Evolutionary conservation across 2,329 filamentous ascomycete species (phyloP).

Genomic region (Bisporella sp.): DNA sequence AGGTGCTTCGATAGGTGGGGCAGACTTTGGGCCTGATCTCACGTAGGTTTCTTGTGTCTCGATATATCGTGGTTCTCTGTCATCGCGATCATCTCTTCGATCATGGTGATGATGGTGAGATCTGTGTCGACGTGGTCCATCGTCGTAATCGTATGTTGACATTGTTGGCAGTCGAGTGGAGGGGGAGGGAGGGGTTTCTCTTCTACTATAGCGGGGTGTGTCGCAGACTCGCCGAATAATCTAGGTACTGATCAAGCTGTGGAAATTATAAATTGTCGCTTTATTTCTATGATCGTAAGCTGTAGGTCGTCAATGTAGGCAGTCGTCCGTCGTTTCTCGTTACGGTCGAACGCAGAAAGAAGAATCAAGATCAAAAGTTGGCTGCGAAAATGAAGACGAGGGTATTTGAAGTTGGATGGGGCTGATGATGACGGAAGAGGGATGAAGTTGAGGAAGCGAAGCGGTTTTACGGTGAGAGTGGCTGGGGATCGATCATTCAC

Average conservation of each 20-base stretch:
- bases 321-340: not conserved
- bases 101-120: constrained; percentile 25
- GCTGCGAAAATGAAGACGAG: not conserved
- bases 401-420: not conserved
- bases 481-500: no score
- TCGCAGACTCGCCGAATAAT: not conserved
- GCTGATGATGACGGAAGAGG: not conserved
- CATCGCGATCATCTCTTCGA: constrained; percentile 21
- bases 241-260: no score
- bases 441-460: no score
- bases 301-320: not conserved
- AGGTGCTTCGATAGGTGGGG: constrained; percentile 6
- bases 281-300: not conserved
- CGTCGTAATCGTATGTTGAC: constrained; percentile 20
- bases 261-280: no score
- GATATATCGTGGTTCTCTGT: constrained; percentile 42
- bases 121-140: constrained; percentile 20
- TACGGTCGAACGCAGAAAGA: not conserved
- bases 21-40: constrained; percentile 15
- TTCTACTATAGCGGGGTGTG: not conserved
- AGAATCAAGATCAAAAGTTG: not conserved
- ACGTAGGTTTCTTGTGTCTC: constrained; percentile 35
- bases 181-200: constrained; percentile 1
- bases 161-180: constrained; percentile 21
- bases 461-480: no score